A percentile compares a stretch with the other conserved stretches of the same genome.
Evolutionary conservation across 345 rosid genomes (phyloP).

Genomic region (Acer negundo): DNA sequence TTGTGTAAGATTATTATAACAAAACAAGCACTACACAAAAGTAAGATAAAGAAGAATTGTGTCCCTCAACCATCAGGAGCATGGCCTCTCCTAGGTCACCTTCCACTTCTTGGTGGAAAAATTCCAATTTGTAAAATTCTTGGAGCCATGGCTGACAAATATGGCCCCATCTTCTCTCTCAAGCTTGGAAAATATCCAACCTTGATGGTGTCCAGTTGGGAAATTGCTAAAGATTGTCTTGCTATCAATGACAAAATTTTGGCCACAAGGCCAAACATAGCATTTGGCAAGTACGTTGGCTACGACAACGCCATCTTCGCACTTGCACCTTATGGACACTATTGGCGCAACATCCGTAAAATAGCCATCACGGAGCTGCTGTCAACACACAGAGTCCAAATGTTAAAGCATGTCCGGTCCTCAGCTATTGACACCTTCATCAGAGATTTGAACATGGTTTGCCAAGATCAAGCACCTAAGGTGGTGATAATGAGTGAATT

Average conservation of each 20-base stretch:
- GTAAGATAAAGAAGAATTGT: not conserved
- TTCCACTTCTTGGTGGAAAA: slow-evolving; percentile 44
- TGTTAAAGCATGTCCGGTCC: slow-evolving; percentile 42
- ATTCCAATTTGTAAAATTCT: slow-evolving; percentile 44
- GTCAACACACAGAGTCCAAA: slow-evolving; percentile 46
- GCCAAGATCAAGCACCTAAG: too few species aligned
- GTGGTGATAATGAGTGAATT: slow-evolving; percentile 38
- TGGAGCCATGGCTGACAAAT: slow-evolving; percentile 46
- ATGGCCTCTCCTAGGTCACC: slow-evolving; percentile 68
- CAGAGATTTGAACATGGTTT: slow-evolving; percentile 36
- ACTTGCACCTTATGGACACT: slow-evolving; percentile 58
- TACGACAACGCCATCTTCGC: slow-evolving; percentile 53
- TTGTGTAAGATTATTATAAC: slow-evolving; percentile 15
- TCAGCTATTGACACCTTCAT: slow-evolving; percentile 44
- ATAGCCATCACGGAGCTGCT: slow-evolving; percentile 56
- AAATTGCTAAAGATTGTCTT: slow-evolving; percentile 48
- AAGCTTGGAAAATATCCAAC: slow-evolving; percentile 42
- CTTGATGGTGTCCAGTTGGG: slow-evolving; percentile 47
- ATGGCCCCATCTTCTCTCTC: slow-evolving; percentile 61
- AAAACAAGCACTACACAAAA: not conserved
- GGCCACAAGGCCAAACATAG: slow-evolving; percentile 55
- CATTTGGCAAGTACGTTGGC: slow-evolving; percentile 55
- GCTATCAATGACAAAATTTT: slow-evolving; percentile 52
- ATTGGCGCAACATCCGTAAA: slow-evolving; percentile 70
- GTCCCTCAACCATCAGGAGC: slow-evolving; percentile 57